Evolutionary conservation across 139 green algal genomes (phyloP), one percentile per base, ranked within the genome.

Genomic region (Micractinium sp.): DNA sequence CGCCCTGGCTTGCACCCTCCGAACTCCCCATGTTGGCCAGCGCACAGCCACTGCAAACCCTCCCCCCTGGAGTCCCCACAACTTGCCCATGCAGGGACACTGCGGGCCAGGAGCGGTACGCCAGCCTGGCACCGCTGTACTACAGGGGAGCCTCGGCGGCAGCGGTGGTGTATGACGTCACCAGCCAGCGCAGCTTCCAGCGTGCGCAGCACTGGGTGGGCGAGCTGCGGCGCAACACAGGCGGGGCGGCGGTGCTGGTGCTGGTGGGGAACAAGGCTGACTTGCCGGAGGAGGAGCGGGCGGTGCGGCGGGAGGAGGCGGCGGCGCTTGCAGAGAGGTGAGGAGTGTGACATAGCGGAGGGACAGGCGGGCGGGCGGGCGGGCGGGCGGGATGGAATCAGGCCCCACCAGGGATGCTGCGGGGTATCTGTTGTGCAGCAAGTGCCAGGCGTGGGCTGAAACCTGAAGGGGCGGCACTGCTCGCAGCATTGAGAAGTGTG

Each of bases 241-340:
- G 95, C 23, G 98, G 97, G 90, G 93, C 96, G 3, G 95, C 95
- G 85, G 94, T 99, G 90, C 94, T 99, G 35, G 99, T 99, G 9
- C 91, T 99, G n/a, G 97, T 97, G 90, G 97, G 96, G 60, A 99
- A 99, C 94, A 99, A 99, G 92, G 93, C 94, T 16, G 97, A 99
- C 85, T 91, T 99, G 78, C 91, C 95, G 74, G 90, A n/a, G 18
- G 81, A 92, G 20, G 86, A 95, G 31, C 90, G 95, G 0, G 88
- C 91, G 47, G 90, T 96, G 29, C 23, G 41, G 20, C 69, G 36
- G 69, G 39, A 63, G 23, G 91, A 87, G 84, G 95, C 56, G 27
- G 89, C 95, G 83, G 93, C 92, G 16, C 98, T 98, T 80, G 96
- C 97, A 4, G 91, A 95, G 5, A 96, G 98, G 88, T 96, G 97